Conservation (phyloP, 176 grass and related monocot species). For the Carex myosuroides region DNA sequence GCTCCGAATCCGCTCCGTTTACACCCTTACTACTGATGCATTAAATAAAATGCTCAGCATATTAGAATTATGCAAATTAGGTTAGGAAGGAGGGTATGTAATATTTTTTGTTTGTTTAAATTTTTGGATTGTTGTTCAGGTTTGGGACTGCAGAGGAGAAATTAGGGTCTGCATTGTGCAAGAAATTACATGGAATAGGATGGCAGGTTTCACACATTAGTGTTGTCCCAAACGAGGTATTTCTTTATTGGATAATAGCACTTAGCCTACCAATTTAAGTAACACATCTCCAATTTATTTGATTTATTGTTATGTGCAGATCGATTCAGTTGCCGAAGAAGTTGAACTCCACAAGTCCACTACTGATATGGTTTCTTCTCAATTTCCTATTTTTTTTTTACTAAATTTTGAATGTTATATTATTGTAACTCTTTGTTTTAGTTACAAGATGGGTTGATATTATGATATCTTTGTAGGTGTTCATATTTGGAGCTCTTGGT, state of each 20-base stretch:
- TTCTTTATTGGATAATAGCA: constrained; percentile 21
- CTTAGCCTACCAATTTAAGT: constrained; percentile 14
- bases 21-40: not conserved
- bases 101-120: not conserved
- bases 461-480: constrained; percentile 51
- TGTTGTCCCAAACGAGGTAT: constrained; percentile 81
- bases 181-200: constrained; percentile 84
- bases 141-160: constrained; percentile 77
- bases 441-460: constrained; percentile 2
- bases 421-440: constrained; percentile 21
- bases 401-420: not conserved
- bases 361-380: constrained; percentile 57
- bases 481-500: constrained; percentile 87
- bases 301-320: constrained; percentile 33
- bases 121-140: constrained; percentile 34
- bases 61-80: not conserved
- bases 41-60: not conserved
- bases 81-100: not conserved
- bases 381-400: not conserved
- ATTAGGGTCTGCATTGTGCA: constrained; percentile 59
- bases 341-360: constrained; percentile 63
- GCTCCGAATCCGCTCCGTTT: too few species aligned
- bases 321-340: constrained; percentile 91
- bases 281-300: constrained; percentile 3
- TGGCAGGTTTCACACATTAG: constrained; percentile 74